Evolutionary conservation across 768 basidiomycete genomes (phyloP).

Genomic region (Tricholoma flavovirens): DNA sequence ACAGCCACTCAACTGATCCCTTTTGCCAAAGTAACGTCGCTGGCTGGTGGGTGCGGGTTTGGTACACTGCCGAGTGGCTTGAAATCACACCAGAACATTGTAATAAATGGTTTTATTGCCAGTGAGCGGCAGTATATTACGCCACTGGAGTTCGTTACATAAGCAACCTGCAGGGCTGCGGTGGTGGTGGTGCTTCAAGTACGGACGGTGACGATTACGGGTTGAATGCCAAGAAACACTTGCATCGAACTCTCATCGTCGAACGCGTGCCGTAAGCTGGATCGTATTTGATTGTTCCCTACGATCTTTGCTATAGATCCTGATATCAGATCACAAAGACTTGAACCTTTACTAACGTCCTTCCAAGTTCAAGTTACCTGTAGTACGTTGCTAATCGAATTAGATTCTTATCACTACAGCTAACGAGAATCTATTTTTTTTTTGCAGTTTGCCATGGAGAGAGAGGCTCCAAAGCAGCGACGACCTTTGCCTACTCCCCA

Average conservation of each 20-base stretch:
- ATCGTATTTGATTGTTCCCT: not conserved
- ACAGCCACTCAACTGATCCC: too few relatives aligned
- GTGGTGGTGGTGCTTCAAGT: not conserved
- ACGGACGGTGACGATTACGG: not conserved
- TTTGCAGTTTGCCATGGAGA: conserved; percentile 34
- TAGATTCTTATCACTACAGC: not conserved
- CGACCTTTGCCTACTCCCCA: conserved; percentile 43
- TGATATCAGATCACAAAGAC: not conserved
- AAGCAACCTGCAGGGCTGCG: not conserved
- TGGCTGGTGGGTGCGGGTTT: not conserved
- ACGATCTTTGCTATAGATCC: not conserved
- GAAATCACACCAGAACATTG: not conserved
- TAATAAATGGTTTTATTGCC: too few relatives aligned
- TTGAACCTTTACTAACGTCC: not conserved
- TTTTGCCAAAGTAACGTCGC: too few relatives aligned
- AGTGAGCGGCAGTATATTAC: too few relatives aligned
- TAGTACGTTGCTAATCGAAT: not conserved
- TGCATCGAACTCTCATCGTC: not conserved
- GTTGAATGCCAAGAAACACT: not conserved
- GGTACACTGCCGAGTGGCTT: not conserved
- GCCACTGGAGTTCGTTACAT: not conserved
- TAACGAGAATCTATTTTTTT: not conserved
- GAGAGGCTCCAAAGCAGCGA: conserved; percentile 38
- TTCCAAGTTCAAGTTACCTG: not conserved
- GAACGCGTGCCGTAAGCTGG: not conserved